Conservation (phyloP, 2,329 filamentous ascomycete genomes). For the Botrytis tulipae region DNA sequence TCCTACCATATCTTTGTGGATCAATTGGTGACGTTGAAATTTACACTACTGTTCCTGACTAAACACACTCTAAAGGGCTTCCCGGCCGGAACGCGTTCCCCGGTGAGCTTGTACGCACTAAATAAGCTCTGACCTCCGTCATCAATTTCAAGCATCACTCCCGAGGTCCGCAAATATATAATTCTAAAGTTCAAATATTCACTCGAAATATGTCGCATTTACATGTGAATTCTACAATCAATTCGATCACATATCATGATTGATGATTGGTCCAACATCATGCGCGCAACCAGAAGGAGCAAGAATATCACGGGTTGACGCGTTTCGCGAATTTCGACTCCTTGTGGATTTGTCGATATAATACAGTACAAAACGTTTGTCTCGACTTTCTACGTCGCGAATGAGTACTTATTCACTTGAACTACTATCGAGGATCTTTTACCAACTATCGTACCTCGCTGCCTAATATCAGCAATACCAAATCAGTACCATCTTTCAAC, state of each 20-base stretch:
- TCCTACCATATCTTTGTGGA: neutral
- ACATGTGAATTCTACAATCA: neutral
- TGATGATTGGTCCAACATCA: neutral
- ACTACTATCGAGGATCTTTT: neutral
- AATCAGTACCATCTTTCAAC: neutral
- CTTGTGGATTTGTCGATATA: neutral
- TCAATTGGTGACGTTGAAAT: neutral
- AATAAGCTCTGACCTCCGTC: neutral
- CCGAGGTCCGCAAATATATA: neutral
- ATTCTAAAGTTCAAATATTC: neutral
- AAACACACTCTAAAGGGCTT: neutral
- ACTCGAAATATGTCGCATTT: neutral
- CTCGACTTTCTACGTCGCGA: neutral
- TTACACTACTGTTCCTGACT: neutral
- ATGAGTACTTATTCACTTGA: neutral
- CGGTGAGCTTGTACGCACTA: neutral
- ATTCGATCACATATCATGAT: neutral
- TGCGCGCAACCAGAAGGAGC: neutral
- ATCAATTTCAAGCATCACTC: neutral
- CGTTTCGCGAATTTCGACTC: neutral
- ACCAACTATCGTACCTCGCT: neutral
- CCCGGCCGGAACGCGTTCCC: neutral
- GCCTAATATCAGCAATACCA: neutral
- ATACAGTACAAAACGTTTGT: neutral
- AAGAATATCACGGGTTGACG: neutral